These are phyloP conservation scores for Rhodamnia rubescens DNA, from an alignment of 345 rosid genomes.

Conservation along the genomic window DNA sequence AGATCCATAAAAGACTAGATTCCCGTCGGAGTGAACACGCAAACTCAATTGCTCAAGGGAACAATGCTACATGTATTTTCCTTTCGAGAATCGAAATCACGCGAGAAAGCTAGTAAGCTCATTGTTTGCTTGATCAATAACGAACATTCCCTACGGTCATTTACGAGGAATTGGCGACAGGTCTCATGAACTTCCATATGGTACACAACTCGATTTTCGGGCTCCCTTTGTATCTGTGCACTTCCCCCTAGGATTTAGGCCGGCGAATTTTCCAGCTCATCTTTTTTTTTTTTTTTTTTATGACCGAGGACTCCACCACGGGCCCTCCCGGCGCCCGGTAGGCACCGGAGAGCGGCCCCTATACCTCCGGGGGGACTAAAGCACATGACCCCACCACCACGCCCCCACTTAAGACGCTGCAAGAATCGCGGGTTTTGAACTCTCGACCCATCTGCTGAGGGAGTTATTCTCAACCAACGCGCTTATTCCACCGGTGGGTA, in stretches of 20 bases:
- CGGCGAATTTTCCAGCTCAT: rapidly evolving
- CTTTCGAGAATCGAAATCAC: not conserved
- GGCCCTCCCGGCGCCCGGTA: too few species aligned
- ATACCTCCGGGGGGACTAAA: too few species aligned
- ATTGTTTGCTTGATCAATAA: not conserved
- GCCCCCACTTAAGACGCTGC: too few species aligned
- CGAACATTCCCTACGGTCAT: rapidly evolving
- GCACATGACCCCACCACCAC: too few species aligned
- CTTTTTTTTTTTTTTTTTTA: too few species aligned
- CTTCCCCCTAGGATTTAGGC: not conserved
- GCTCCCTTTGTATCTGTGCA: rapidly evolving
- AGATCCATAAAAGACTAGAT: too few species aligned
- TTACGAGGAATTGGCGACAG: not conserved
- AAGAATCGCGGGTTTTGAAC: too few species aligned
- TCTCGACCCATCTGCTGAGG: too few species aligned
- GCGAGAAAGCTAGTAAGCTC: not conserved
- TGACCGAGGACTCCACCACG: too few species aligned
- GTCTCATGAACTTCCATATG: not conserved
- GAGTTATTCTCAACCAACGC: too few species aligned
- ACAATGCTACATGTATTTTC: not conserved
- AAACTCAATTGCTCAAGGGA: not conserved
- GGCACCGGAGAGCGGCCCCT: too few species aligned
- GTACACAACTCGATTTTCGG: rapidly evolving
- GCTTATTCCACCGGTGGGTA: too few species aligned
- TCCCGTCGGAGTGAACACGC: not conserved